Base-by-base conservation (phyloP, 345 rosid species). In the Passiflora organensis region DNA sequence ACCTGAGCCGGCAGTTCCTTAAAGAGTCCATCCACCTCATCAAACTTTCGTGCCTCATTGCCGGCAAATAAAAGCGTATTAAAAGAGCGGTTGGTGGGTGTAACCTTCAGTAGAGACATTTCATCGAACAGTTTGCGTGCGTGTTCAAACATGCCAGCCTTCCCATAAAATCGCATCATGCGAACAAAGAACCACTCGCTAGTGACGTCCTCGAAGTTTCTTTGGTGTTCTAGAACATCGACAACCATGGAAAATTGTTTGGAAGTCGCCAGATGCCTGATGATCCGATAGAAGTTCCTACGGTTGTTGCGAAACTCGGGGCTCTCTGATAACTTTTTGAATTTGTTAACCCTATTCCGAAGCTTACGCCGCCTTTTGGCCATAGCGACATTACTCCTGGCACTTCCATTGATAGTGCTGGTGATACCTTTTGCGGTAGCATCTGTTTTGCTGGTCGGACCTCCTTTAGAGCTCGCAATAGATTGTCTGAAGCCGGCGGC, bases 61-160 rank as follows among this genome's bases (percentile, higher is more conserved):
- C 72, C 80, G 1, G 89, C 91, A 13, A 75, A 77, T 17, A 83
- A 49, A 10, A 88, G 71, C 0, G 85, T 74, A 47, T 85, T 88
- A 67, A 81, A 78, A 11, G 96, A 83, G 66, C 74, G 55, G 6
- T 76, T 73, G 10, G 95, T 81, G 25, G 78, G 80, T 11, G 61
- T 65, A 51, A 88, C 78, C 16, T 70, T 78, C 18, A 78, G 43
- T 1, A 66, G 63, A 1, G 78, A 73, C 94, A 85, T 82, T 82
- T 82, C 85, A 54, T 82, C 90, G 78, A 87, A 82, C 89, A 84
- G 49, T 58, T 78, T 80, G 67, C 65, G 74, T 2, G 89, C 93
- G 34, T 81, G 62, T 36, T 85, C 82, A 39, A 68, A 68, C 96
- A 88, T 83, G 25, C 82, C 85, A 0, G 76, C 76, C 13, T 49